Percentiles rank a stretch among this genome's conserved stretches.
These are phyloP conservation scores for Thozetella sp. DNA, from an alignment of 495 filamentous ascomycete species.

Conservation along the genomic window DNA sequence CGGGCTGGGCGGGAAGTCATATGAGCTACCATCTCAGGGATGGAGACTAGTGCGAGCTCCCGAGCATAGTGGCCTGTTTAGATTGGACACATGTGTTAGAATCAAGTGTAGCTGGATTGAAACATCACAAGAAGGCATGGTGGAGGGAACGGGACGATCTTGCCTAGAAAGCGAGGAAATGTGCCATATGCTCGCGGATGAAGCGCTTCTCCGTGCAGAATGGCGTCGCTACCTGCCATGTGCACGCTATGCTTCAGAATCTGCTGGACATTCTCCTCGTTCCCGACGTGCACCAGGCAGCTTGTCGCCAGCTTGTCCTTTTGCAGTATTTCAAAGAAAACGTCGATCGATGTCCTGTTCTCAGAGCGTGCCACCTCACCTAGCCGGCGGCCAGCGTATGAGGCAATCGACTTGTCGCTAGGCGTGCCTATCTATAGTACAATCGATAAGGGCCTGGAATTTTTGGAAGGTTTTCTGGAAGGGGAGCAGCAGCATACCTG, in stretches of 20 bases:
- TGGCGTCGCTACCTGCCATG: conserved; percentile 5
- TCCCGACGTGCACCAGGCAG: conserved; percentile 5
- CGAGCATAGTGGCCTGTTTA: conserved; percentile 4
- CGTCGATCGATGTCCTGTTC: background rate
- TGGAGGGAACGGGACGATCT: too few species aligned
- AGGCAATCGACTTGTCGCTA: background rate
- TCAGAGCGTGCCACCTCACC: background rate
- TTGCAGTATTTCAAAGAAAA: background rate
- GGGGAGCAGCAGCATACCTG: background rate
- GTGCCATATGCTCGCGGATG: conserved; percentile 6
- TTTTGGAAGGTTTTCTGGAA: background rate
- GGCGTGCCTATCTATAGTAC: conserved; percentile 4
- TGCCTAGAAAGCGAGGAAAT: conserved; percentile 1
- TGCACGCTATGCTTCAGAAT: conserved; percentile 7
- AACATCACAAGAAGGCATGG: too few species aligned
- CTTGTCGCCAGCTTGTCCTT: conserved; percentile 6
- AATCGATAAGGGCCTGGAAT: background rate
- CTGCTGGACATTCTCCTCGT: conserved; percentile 4
- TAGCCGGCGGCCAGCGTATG: conserved; percentile 1
- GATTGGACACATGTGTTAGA: too few species aligned
- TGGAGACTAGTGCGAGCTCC: background rate
- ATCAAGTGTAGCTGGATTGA: too few species aligned
- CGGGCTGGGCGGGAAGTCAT: conserved; percentile 5
- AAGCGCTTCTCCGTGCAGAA: conserved; percentile 6
- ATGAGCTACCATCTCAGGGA: conserved; percentile 5